Conservation (phyloP, 2,329 filamentous ascomycete species). For the Colletotrichum lindemuthianum region DNA sequence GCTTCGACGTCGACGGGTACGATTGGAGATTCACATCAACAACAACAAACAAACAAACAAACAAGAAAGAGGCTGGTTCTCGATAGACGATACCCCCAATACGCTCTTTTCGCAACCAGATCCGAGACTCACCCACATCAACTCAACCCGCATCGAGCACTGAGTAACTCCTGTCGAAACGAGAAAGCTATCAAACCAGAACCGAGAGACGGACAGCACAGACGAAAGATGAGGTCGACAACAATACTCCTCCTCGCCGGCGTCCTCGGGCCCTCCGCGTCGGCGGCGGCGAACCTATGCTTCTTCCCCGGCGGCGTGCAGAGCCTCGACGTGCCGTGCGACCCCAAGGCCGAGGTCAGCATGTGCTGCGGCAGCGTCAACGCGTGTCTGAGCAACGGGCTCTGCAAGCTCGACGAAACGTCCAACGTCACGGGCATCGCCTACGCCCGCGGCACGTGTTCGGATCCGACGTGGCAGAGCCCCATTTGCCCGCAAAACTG, state of each 20-base stretch:
- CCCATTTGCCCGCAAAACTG: slow-evolving; percentile 30
- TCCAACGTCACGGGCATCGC: slow-evolving; percentile 28
- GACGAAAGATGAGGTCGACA: slow-evolving; percentile 15
- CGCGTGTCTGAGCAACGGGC: slow-evolving; percentile 31
- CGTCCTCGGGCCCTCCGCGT: background rate
- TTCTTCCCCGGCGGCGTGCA: slow-evolving; percentile 34
- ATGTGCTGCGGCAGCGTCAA: slow-evolving; percentile 33
- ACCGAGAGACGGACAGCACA: background rate
- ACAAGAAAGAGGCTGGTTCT: slow-evolving; percentile 33
- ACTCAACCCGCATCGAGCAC: too few relatives aligned
- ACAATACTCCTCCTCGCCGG: slow-evolving; percentile 19
- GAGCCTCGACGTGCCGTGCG: slow-evolving; percentile 30
- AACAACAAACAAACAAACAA: background rate
- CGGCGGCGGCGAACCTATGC: slow-evolving; percentile 29
- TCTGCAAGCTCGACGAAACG: slow-evolving; percentile 30
- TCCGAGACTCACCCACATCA: too few relatives aligned
- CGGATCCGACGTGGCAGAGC: slow-evolving; percentile 32
- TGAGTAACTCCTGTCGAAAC: too few relatives aligned
- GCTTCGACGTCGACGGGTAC: background rate
- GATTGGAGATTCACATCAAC: background rate
- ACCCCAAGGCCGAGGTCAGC: slow-evolving; percentile 32
- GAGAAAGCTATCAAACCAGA: background rate
- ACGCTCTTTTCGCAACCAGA: background rate
- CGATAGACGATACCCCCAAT: background rate
- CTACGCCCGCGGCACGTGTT: slow-evolving; percentile 31